These are phyloP conservation scores for Lecanosticta acicola DNA, from an alignment of 2,329 filamentous ascomycete species.

Conservation along the genomic window DNA sequence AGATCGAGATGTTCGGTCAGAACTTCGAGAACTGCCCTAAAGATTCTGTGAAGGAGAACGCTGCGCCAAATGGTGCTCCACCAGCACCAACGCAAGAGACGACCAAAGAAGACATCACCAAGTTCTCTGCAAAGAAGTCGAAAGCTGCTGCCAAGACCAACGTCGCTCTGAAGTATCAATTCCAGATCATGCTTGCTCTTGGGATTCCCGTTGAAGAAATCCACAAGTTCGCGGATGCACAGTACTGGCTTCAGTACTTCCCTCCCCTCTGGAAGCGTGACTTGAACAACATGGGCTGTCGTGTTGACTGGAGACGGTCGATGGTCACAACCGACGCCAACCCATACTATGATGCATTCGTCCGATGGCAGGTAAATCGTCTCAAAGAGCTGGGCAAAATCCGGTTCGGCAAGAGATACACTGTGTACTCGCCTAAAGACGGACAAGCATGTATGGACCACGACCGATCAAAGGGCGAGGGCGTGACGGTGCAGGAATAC, in stretches of 20 bases:
- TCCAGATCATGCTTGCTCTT: constrained; percentile 87
- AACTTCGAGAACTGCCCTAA: constrained; percentile 74
- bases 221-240: constrained; percentile 85
- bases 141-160: constrained; percentile 80
- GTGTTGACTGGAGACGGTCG: constrained; percentile 88
- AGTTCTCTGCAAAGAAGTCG: constrained; percentile 88
- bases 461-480: constrained; percentile 74
- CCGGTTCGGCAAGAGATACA: constrained; percentile 88
- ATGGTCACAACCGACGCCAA: constrained; percentile 96
- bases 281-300: constrained; percentile 73
- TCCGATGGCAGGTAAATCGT: constrained; percentile 95
- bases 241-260: constrained; percentile 88
- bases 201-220: constrained; percentile 86
- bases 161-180: constrained; percentile 91
- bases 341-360: constrained; percentile 92
- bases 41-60: constrained; percentile 45
- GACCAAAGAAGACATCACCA: constrained; percentile 75
- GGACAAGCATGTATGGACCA: constrained; percentile 85
- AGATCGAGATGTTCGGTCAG: constrained; percentile 82
- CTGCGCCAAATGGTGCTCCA: constrained; percentile 33
- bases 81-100: constrained; percentile 57
- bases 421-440: constrained; percentile 86
- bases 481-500: constrained; percentile 83
- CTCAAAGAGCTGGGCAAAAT: constrained; percentile 87
- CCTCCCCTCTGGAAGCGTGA: constrained; percentile 75